Evolutionary conservation across 768 basidiomycete species (phyloP), one percentile per base, ranked within the genome.

Genomic region (Leccinum rimulosum): DNA sequence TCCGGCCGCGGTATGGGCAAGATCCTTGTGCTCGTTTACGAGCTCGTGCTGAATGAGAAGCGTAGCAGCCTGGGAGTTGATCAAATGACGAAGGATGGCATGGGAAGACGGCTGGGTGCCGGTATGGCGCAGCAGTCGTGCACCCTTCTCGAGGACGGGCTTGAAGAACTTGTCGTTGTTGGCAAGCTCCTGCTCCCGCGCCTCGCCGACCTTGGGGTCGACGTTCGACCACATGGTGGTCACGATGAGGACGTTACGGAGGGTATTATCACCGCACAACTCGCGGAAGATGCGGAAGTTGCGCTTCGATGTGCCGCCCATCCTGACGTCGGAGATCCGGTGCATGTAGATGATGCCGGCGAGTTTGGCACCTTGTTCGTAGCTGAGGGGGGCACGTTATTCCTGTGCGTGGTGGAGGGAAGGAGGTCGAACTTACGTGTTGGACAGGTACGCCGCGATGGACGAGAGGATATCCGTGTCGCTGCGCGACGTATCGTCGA

Each of bases 21-120:
- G 76, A 45, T 78, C 74, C 52, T 78, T 77, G 33, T 73, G 73
- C 62, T 80, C 72, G 57, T 79, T 79, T 5, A 85, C 81, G 14
- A 85, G 72, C 65, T 87, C 85, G 28, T 74, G 70, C 62, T 86
- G 85, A 52, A 87, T 84, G 25, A 75, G 76, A 3, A 86, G 72
- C 2, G 79, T 73, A 3, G 75, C 62, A 0, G 84, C 78, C 28
- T 70, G 68, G 7, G 71, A 76, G 28, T 72, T 68, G 15, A 81
- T 62, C 59, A 86, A 67, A 33, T 74, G 71, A 5, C 76, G 75
- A 0, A 86, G 60, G 54, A 84, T 75, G 10, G 63, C 60, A 0
- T 74, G 76, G 0, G 80, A 79, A 3, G 81, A 81, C 17, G 74
- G 62, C 5, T 74, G 56, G 3, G 75, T 77, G 48, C 76, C 76